A percentile compares a stretch with the other conserved stretches of the same genome.
These are phyloP conservation scores for Thozetella sp. DNA, from an alignment of 495 filamentous ascomycete genomes.

Conservation along the genomic window DNA sequence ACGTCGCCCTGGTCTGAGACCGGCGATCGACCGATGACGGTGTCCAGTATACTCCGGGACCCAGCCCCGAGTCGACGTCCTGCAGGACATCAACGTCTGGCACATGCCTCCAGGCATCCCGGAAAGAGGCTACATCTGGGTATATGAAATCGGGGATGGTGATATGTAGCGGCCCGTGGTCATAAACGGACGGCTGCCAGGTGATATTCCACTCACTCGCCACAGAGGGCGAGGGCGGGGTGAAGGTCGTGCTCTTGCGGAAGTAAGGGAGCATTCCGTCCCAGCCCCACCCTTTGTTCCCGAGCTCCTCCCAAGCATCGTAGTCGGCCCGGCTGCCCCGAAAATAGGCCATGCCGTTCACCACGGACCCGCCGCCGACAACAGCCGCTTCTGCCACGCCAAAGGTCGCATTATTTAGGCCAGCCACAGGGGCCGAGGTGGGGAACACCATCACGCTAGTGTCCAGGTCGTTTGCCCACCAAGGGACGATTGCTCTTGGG, in stretches of 20 bases:
- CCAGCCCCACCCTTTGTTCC: conserved; percentile 63
- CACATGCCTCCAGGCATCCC: conserved; percentile 16
- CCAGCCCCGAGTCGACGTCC: conserved; percentile 10
- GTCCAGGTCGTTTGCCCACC: conserved; percentile 18
- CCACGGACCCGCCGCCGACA: conserved; percentile 40
- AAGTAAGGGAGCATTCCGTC: conserved; percentile 44
- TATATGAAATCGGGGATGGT: conserved; percentile 23
- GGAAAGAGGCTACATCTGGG: conserved; percentile 16
- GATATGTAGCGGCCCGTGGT: conserved; percentile 17
- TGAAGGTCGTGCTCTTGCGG: conserved; percentile 40
- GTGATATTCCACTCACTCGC: conserved; percentile 22
- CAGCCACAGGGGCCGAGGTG: conserved; percentile 22
- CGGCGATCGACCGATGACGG: conserved; percentile 19
- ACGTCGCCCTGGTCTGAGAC: conserved; percentile 17
- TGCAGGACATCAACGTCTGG: conserved; percentile 6
- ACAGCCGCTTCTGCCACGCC: conserved; percentile 24
- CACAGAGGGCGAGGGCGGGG: conserved; percentile 23
- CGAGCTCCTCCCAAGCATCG: conserved; percentile 65
- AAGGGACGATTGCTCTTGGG: conserved; percentile 21
- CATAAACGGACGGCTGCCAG: conserved; percentile 16
- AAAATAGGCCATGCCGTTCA: conserved; percentile 45
- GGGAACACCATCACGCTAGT: conserved; percentile 19
- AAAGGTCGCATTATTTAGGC: conserved; percentile 22
- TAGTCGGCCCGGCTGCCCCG: conserved; percentile 61
- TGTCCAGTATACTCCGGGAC: conserved; percentile 17